phyloP scores from a whole-genome alignment of 495 filamentous ascomycete species.

The Aspergillus incahuasiensis region DNA sequence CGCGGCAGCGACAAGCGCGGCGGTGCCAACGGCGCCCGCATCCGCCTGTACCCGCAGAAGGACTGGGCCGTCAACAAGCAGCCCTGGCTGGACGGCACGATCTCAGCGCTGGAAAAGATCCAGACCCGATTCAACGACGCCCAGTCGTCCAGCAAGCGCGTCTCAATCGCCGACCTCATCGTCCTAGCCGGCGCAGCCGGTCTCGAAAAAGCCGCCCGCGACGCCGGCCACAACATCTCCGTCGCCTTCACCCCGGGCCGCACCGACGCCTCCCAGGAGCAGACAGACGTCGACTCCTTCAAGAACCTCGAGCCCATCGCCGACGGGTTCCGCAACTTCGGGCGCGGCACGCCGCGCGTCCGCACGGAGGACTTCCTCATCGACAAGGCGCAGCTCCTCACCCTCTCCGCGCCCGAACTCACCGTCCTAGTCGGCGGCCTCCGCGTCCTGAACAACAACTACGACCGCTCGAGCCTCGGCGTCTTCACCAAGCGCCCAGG shows the following conservation, averaged over 20 bases:
- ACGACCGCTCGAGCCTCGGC: slow-evolving; percentile 56
- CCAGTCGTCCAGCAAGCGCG: slow-evolving; percentile 53
- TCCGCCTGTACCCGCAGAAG: slow-evolving; percentile 64
- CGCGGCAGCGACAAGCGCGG: slow-evolving; percentile 71
- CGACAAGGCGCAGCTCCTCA: slow-evolving; percentile 63
- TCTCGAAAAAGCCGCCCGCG: slow-evolving; percentile 37
- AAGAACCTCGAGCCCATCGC: slow-evolving; percentile 53
- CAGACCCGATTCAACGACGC: slow-evolving; percentile 57
- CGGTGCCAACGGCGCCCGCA: slow-evolving; percentile 69
- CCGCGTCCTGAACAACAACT: slow-evolving; percentile 61
- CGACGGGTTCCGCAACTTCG: slow-evolving; percentile 75
- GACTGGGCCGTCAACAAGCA: slow-evolving; percentile 68
- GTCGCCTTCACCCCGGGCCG: slow-evolving; percentile 46
- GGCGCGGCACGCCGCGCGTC: slow-evolving; percentile 51
- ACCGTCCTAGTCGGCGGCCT: slow-evolving; percentile 64
- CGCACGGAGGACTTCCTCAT: slow-evolving; percentile 61
- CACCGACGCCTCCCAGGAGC: slow-evolving; percentile 53
- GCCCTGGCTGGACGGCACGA: slow-evolving; percentile 50
- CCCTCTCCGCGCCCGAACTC: slow-evolving; percentile 62
- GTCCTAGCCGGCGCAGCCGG: slow-evolving; percentile 54
- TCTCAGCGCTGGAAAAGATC: slow-evolving; percentile 54
- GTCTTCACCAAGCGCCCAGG: slow-evolving; percentile 61
- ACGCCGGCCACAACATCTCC: slow-evolving; percentile 24
- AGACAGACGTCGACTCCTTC: slow-evolving; percentile 62
- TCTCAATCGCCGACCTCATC: slow-evolving; percentile 68